A percentile compares a stretch with the other conserved stretches of the same genome.
Conservation (phyloP, 2,329 filamentous ascomycete species). For the Geoglossum cookeanum region DNA sequence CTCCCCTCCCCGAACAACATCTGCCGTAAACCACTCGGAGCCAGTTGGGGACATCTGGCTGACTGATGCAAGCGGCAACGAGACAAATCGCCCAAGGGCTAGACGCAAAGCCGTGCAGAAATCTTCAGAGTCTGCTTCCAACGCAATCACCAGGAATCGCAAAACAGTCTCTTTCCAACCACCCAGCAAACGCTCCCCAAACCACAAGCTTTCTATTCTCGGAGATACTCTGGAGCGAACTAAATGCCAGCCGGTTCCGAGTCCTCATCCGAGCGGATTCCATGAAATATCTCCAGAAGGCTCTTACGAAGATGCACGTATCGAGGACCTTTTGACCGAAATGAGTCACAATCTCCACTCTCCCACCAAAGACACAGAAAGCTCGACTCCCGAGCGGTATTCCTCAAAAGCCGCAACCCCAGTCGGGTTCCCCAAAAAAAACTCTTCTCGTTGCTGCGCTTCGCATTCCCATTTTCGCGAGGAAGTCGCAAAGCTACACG, state of each 20-base stretch:
- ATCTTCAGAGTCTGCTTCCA: background rate
- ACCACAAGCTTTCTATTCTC: background rate
- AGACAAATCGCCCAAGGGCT: background rate
- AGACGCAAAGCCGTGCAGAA: background rate
- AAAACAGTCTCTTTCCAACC: background rate
- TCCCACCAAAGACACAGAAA: background rate
- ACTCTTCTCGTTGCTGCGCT: background rate
- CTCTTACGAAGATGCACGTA: background rate
- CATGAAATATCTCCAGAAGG: background rate
- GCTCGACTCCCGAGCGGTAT: background rate
- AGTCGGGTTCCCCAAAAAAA: background rate
- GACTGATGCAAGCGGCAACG: background rate
- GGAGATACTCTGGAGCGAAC: background rate
- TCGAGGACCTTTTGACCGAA: background rate
- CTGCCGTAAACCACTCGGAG: background rate
- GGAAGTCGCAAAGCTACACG: background rate
- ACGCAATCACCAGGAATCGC: background rate
- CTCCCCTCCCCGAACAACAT: background rate
- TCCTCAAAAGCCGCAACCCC: background rate
- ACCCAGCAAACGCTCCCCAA: background rate
- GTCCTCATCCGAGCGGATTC: background rate
- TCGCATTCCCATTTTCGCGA: background rate
- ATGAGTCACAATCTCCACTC: background rate
- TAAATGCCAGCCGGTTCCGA: background rate
- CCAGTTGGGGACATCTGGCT: constrained; percentile 1